Conservation (phyloP, 441 rosid genomes). For the Erysimum pusillum region DNA sequence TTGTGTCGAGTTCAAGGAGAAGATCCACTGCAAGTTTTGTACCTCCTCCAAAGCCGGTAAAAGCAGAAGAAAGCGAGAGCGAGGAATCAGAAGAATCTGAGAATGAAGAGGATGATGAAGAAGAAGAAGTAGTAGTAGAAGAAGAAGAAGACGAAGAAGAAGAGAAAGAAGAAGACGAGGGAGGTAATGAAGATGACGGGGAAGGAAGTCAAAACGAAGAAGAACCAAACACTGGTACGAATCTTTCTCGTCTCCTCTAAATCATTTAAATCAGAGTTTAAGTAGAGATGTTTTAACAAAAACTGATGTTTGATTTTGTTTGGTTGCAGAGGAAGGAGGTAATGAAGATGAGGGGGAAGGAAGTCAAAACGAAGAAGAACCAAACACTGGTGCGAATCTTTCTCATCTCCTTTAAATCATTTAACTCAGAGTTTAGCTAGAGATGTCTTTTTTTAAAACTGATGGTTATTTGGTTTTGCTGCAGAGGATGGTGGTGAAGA, state of each 20-base stretch:
- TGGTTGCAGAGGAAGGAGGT: constrained; percentile 28
- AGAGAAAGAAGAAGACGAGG: constrained; percentile 7
- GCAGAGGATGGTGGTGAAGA: constrained; percentile 36
- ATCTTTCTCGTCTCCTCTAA: background rate
- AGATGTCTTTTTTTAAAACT: background rate
- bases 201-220: constrained; percentile 18
- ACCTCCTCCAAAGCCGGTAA: constrained; percentile 75
- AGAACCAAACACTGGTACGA: constrained; percentile 21
- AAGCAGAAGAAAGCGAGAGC: constrained; percentile 38
- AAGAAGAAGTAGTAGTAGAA: background rate
- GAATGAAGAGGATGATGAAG: constrained; percentile 31
- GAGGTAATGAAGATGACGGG: background rate
- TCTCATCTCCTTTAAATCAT: background rate
- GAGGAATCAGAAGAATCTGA: constrained; percentile 41
- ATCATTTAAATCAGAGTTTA: background rate
- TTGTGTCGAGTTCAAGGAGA: constrained; percentile 86
- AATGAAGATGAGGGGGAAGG: constrained; percentile 2
- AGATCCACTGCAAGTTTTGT: constrained; percentile 69
- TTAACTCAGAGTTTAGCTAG: background rate
- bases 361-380: constrained; percentile 24
- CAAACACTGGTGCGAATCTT: constrained; percentile 15
- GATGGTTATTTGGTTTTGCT: constrained; percentile 21
- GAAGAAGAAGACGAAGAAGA: constrained; percentile 17
- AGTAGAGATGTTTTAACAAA: background rate
- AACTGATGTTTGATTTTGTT: constrained; percentile 15